phyloP scores from a whole-genome alignment of 1,139 yeast genomes.

The Magnusiomyces paraingens region DNA sequence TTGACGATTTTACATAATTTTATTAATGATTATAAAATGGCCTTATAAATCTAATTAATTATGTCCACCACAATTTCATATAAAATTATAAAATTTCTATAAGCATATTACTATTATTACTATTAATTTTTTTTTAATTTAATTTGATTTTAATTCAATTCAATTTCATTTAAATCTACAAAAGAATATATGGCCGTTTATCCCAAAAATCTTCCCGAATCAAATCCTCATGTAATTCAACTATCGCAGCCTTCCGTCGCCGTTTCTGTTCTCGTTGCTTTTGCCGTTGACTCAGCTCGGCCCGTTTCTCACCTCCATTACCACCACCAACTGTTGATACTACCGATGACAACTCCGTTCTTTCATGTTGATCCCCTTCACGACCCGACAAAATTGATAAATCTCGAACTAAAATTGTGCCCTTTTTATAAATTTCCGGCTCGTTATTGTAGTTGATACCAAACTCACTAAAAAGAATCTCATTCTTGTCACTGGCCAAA shows the following conservation, averaged over 20 bases:
- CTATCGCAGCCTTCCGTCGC: conserved; percentile 44
- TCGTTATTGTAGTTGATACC: conserved; percentile 88
- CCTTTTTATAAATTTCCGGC: conserved; percentile 81
- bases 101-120: too few species aligned
- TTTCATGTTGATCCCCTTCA: too few species aligned
- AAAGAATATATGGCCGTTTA: conserved; percentile 20
- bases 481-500: conserved; percentile 76
- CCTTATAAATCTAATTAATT: too few species aligned
- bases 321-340: background rate
- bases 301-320: conserved; percentile 10
- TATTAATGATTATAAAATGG: too few species aligned
- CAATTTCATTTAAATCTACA: background rate
- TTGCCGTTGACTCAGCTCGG: conserved; percentile 40
- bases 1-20: too few species aligned
- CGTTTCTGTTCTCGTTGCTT: conserved; percentile 44
- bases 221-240: conserved; percentile 38
- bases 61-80: too few species aligned
- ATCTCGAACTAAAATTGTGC: conserved; percentile 66
- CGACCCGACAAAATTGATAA: conserved; percentile 19
- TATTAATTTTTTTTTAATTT: too few species aligned
- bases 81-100: too few species aligned
- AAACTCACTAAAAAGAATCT: conserved; percentile 67
- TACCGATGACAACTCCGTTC: too few species aligned
- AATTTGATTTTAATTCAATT: background rate
- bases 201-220: conserved; percentile 29